Percentiles rank a stretch among this genome's conserved stretches.
Evolutionary conservation across 2,329 filamentous ascomycete genomes (phyloP).

Genomic region (Colletotrichum gigasporum): DNA sequence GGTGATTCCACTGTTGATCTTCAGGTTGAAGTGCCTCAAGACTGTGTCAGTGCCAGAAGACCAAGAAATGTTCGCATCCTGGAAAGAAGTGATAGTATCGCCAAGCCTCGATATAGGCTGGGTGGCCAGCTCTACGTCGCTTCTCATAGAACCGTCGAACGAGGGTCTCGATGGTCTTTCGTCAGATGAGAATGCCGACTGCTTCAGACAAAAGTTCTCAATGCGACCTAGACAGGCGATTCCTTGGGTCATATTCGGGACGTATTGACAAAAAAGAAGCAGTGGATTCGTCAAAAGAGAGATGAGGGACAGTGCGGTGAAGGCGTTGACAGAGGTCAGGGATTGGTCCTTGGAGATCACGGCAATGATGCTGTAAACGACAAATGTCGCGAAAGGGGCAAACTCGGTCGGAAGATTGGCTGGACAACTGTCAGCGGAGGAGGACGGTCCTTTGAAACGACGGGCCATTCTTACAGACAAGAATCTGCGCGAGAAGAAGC

Average conservation of each 20-base stretch:
- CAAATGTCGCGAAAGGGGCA: slow-evolving; percentile 32
- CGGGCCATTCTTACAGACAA: slow-evolving; percentile 22
- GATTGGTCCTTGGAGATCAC: slow-evolving; percentile 25
- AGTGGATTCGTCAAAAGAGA: slow-evolving; percentile 34
- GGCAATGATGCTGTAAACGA: slow-evolving; percentile 14
- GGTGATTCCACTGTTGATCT: neutral
- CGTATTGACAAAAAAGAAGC: neutral
- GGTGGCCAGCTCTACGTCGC: neutral
- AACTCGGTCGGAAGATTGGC: slow-evolving; percentile 4
- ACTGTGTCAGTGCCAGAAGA: neutral
- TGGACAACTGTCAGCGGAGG: slow-evolving; percentile 1
- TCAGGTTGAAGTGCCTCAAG: neutral
- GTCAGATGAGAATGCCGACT: neutral
- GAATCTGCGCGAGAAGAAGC: slow-evolving; percentile 27
- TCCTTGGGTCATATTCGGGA: neutral
- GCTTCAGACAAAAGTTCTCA: neutral
- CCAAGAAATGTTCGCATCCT: slow-evolving; percentile 24
- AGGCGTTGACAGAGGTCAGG: slow-evolving; percentile 25
- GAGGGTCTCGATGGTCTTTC: neutral
- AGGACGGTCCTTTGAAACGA: neutral
- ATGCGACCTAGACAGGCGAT: slow-evolving; percentile 8
- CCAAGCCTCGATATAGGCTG: neutral
- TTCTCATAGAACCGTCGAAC: neutral
- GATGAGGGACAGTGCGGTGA: slow-evolving; percentile 34
- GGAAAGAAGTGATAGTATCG: neutral